These are phyloP conservation scores for Musa schizocarpa DNA, from an alignment of 176 grass and related monocot species.

Conservation along the genomic window DNA sequence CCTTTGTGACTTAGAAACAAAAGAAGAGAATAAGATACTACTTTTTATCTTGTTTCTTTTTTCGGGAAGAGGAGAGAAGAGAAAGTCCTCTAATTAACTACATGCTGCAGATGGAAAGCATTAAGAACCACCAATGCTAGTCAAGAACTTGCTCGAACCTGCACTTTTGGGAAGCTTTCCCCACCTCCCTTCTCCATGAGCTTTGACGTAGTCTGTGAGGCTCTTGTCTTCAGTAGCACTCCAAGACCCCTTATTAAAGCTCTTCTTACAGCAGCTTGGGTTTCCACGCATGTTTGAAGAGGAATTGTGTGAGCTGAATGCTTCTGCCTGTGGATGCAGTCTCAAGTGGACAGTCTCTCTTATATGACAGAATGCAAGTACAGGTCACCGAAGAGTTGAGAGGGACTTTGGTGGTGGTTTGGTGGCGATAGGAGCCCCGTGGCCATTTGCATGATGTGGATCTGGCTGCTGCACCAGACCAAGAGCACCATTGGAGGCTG, in stretches of 20 bases:
- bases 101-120: no score
- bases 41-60: no score
- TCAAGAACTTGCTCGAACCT: background rate
- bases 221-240: slow-evolving; percentile 7
- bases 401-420: background rate
- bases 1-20: no score
- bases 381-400: background rate
- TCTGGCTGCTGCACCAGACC: background rate
- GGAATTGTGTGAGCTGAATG: background rate
- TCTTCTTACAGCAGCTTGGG: background rate
- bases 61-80: no score
- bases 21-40: no score
- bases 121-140: no score
- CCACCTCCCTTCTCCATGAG: slow-evolving; percentile 18
- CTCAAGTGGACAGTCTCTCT: background rate
- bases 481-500: background rate
- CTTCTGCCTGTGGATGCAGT: background rate
- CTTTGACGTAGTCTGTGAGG: background rate
- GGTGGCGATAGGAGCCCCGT: background rate
- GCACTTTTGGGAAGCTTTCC: slow-evolving; percentile 7
- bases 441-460: background rate
- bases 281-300: background rate
- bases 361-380: background rate
- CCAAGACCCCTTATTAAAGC: slow-evolving; percentile 3
- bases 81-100: no score